phyloP scores from a whole-genome alignment of 352 stramenopile species.

The Thraustochytrium striatum region DNA sequence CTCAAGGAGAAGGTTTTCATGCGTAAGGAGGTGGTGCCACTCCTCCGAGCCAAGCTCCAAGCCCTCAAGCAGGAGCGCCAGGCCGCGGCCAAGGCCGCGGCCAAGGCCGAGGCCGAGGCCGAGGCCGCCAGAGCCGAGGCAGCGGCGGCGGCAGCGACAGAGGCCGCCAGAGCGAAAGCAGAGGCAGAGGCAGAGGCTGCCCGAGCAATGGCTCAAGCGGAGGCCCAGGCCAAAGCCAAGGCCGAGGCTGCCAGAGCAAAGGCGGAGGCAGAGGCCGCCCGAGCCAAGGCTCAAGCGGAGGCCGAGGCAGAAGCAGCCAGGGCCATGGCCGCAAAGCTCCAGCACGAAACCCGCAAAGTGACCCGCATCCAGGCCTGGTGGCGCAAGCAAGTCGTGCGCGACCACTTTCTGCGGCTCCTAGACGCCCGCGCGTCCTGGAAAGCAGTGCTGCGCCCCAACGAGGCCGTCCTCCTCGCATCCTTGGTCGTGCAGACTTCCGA shows the following conservation, averaged over 20 bases:
- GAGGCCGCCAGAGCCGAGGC: neutral
- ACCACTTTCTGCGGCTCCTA: neutral
- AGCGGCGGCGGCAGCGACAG: neutral
- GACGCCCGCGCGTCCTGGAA: neutral
- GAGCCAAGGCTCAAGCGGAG: neutral
- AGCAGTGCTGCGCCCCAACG: slow-evolving; percentile 2
- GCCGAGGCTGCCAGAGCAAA: neutral
- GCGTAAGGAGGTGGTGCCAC: slow-evolving; percentile 2
- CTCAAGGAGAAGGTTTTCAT: slow-evolving; percentile 1
- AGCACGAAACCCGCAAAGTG: neutral
- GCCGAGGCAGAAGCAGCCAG: neutral
- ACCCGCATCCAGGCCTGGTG: slow-evolving; percentile 21
- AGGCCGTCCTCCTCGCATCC: slow-evolving; percentile 6
- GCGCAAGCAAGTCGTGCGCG: neutral
- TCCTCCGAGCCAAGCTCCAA: neutral
- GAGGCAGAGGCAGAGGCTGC: neutral
- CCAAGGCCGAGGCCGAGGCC: neutral
- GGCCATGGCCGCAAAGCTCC: neutral
- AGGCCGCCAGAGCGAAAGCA: neutral
- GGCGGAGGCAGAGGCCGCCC: neutral
- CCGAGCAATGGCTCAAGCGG: neutral
- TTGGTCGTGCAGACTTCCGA: slow-evolving; percentile 41
- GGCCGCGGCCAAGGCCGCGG: neutral
- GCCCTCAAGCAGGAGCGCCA: neutral
- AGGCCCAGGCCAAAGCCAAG: neutral